Base-by-base conservation (phyloP, 331 rosid genomes). In the Quercus lobata region DNA sequence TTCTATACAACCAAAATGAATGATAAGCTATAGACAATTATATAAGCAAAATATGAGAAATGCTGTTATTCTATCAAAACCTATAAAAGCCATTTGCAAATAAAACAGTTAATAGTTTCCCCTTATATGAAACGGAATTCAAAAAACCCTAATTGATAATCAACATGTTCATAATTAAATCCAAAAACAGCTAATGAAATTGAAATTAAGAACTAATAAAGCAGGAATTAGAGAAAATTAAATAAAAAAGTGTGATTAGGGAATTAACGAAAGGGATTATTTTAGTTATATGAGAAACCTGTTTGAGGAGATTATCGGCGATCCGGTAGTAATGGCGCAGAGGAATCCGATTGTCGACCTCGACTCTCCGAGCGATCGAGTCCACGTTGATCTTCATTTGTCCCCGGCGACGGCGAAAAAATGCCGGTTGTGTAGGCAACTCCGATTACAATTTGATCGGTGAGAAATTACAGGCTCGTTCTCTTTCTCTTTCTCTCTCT, bases 291-390 rank as follows among this genome's bases (percentile, higher is more conserved):
- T 49, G 30, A 57, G 75, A 62, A 21, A 93, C 99, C 99, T 96
- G 98, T 75, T 89, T 90, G 85, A 96, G 93, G 76, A 96, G 98
- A 61, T 87, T 92, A 85, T 91, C 97, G 62, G 99, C 98, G 77
- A 96, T 96, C 29, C 99, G 93, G 53, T 90, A 91, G 83, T 96
- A 96, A 74, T 90, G 75, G 22, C 88, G 94, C 78, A 96, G 96
- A 71, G 94, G 88, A 80, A 93, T 89, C 79, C 94, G 93, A 86
- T 87, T 83, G 53, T 96, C 99, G 78, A 93, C 94, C 62, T 86
- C 91, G 54, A 96, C 86, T 86, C 69, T 87, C 83, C 91, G 94
- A 75, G 97, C 85, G 54, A 80, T 81, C 14, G 90, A 79, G 74
- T 88, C 88, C 32, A 96, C 78, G 91, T 87, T 88, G 92, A 96